These are phyloP conservation scores for Ceratobasidium papillatum DNA, from an alignment of 1,284 basidiomycete genomes.

Conservation along the genomic window DNA sequence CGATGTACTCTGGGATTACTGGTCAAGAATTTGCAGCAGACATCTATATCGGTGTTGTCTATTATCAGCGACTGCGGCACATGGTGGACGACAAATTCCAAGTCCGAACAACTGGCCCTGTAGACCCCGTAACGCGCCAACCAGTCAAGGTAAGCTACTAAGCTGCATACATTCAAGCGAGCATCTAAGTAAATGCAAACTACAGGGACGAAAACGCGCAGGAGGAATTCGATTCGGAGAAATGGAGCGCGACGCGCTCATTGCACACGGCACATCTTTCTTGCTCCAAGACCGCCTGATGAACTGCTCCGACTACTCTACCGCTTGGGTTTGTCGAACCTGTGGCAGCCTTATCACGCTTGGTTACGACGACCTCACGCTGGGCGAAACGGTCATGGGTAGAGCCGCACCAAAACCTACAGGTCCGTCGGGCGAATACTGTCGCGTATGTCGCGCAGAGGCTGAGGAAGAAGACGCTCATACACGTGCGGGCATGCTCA, in stretches of 20 bases:
- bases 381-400: conserved; percentile 61
- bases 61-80: conserved; percentile 98
- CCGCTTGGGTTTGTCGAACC: conserved; percentile 95
- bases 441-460: conserved; percentile 82
- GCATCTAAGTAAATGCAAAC: background rate
- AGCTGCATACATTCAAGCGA: background rate
- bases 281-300: conserved; percentile 97
- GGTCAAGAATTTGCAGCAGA: conserved; percentile 98
- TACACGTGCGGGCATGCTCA: conserved; percentile 55
- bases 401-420: conserved; percentile 57
- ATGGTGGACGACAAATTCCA: conserved; percentile 99
- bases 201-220: conserved; percentile 93
- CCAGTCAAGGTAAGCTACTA: conserved; percentile 84
- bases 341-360: conserved; percentile 96
- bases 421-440: conserved; percentile 87
- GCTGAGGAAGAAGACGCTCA: conserved; percentile 69
- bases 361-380: conserved; percentile 86
- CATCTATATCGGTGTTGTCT: conserved; percentile 98
- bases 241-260: conserved; percentile 99
- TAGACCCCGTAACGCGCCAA: conserved; percentile 94
- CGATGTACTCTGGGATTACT: conserved; percentile 99
- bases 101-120: conserved; percentile 96
- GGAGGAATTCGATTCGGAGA: conserved; percentile 99
- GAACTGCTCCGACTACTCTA: conserved; percentile 99
- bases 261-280: conserved; percentile 98